Conservation (phyloP, 164 flowering plant genomes). For the Chimonanthus salicifolius region DNA sequence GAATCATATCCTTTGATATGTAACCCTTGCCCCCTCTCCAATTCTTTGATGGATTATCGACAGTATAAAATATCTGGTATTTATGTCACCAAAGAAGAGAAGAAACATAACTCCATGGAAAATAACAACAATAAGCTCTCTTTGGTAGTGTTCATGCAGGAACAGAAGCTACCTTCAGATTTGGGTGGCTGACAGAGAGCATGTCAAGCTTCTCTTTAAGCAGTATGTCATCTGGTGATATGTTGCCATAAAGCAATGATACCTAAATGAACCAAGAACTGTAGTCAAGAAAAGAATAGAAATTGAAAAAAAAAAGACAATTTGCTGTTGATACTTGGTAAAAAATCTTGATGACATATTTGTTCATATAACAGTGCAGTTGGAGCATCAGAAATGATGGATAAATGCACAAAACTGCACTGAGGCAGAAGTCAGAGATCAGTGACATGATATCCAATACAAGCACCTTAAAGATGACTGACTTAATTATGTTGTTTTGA, state of each 20-base stretch:
- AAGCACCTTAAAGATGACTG: background rate
- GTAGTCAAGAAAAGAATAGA: background rate
- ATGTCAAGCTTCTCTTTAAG: constrained; percentile 91
- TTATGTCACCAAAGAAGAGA: background rate
- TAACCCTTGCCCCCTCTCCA: constrained; percentile 92
- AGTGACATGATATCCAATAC: background rate
- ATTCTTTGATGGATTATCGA: constrained; percentile 76
- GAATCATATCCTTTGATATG: constrained; percentile 71
- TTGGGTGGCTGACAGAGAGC: constrained; percentile 77
- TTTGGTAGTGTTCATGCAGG: background rate
- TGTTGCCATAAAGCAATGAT: constrained; percentile 78
- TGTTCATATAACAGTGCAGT: background rate
- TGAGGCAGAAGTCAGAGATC: background rate
- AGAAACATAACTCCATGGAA: background rate
- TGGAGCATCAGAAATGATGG: background rate
- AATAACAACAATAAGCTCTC: background rate
- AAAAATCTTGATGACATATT: background rate
- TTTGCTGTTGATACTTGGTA: no score
- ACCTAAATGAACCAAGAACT: constrained; percentile 39
- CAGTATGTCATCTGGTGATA: constrained; percentile 93
- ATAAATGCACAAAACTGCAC: background rate
- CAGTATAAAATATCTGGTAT: constrained; percentile 78
- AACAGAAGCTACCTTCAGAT: constrained; percentile 64
- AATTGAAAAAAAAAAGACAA: background rate
- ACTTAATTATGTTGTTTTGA: background rate